phyloP scores from a whole-genome alignment of 2,329 filamentous ascomycete genomes.

The Byssothecium circinans region DNA sequence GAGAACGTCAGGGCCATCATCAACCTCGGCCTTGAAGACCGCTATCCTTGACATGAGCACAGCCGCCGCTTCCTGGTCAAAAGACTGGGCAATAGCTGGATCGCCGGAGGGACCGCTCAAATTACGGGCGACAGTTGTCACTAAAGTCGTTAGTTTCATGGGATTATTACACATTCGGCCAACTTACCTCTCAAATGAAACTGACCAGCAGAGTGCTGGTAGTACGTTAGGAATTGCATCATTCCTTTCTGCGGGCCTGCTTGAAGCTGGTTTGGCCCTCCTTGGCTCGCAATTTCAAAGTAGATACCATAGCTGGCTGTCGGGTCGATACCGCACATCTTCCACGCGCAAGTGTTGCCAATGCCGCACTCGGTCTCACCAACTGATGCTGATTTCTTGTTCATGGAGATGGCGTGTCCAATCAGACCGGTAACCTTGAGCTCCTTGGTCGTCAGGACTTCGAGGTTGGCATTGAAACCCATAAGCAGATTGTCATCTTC shows the following conservation, averaged over 20 bases:
- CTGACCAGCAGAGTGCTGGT: slow-evolving; percentile 94
- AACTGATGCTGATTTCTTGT: slow-evolving; percentile 96
- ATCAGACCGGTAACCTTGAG: slow-evolving; percentile 97
- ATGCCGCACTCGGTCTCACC: slow-evolving; percentile 98
- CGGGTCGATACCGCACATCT: slow-evolving; percentile 98
- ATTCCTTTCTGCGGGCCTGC: slow-evolving; percentile 88
- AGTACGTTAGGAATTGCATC: slow-evolving; percentile 98
- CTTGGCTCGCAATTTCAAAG: slow-evolving; percentile 95
- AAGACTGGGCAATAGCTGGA: slow-evolving; percentile 91
- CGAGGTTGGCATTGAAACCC: slow-evolving; percentile 96
- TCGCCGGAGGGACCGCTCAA: slow-evolving; percentile 93
- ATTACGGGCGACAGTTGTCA: slow-evolving; percentile 89
- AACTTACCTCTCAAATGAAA: slow-evolving; percentile 73
- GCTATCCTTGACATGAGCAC: slow-evolving; percentile 99
- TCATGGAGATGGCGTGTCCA: slow-evolving; percentile 91
- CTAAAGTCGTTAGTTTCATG: slow-evolving; percentile 42
- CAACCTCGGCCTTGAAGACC: slow-evolving; percentile 97
- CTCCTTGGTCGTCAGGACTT: slow-evolving; percentile 96
- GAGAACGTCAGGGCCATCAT: slow-evolving; percentile 96
- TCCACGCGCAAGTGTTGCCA: slow-evolving; percentile 98
- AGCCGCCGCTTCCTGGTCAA: slow-evolving; percentile 96
- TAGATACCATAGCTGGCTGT: slow-evolving; percentile 93
- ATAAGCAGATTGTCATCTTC: slow-evolving; percentile 91
- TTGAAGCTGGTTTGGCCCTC: slow-evolving; percentile 80
- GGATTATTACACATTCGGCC: background rate